Conservation (phyloP, 768 basidiomycete species). For the Rhodotorula graminis region DNA sequence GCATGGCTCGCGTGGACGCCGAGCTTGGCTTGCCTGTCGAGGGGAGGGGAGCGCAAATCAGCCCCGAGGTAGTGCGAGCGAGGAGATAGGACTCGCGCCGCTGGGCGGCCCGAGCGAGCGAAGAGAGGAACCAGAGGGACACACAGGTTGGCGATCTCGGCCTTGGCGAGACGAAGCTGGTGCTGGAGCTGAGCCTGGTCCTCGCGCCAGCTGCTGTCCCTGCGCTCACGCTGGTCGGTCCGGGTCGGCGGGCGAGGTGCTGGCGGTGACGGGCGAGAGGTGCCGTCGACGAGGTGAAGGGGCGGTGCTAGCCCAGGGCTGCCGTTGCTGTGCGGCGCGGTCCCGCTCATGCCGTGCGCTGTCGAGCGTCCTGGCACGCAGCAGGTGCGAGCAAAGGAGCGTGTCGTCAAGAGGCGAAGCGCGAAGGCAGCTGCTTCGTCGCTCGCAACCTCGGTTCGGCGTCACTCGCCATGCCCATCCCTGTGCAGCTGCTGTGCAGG, state of each 20-base stretch:
- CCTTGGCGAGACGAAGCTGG: conserved; percentile 22
- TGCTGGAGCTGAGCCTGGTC: conserved; percentile 21
- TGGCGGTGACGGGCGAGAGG: neutral
- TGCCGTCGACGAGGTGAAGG: neutral
- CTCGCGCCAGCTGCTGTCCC: conserved; percentile 15
- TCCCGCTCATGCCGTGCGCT: neutral
- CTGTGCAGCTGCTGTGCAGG: neutral
- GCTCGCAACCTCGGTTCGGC: no score
- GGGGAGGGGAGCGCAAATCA: no score
- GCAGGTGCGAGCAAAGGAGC: no score
- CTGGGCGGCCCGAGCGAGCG: no score
- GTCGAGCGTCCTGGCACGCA: no score
- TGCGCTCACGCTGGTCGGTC: neutral
- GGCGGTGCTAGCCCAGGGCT: neutral
- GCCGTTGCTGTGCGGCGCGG: neutral
- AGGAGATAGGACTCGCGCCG: neutral
- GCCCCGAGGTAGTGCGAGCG: neutral
- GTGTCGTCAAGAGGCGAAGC: no score
- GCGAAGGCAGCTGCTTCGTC: no score
- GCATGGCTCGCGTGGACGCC: conserved; percentile 16
- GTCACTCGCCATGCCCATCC: neutral
- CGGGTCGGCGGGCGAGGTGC: neutral
- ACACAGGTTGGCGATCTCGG: conserved; percentile 21
- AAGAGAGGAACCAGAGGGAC: neutral
- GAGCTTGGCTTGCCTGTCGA: conserved; percentile 21